These are phyloP conservation scores for Pyrenula massariospora DNA, from an alignment of 495 filamentous ascomycete species.

Conservation along the genomic window DNA sequence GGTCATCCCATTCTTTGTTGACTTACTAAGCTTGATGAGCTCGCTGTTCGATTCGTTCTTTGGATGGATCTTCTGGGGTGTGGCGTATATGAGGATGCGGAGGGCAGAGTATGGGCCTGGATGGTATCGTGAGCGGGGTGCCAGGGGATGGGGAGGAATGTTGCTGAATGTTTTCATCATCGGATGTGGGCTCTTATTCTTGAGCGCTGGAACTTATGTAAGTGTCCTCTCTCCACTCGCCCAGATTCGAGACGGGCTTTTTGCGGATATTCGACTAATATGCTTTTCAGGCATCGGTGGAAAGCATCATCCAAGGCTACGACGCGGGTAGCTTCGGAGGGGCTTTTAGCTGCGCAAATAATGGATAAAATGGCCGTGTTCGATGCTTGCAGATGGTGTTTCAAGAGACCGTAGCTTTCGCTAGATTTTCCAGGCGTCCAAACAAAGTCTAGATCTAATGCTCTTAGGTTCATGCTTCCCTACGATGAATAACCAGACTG, in stretches of 20 bases:
- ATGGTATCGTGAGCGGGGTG: slow-evolving; percentile 44
- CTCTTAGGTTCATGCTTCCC: no score
- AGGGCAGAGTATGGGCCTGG: slow-evolving; percentile 49
- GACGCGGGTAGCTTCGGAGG: slow-evolving; percentile 37
- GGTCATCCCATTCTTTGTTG: slow-evolving; percentile 84
- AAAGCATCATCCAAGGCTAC: slow-evolving; percentile 55
- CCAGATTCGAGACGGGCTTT: not conserved
- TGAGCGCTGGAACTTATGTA: slow-evolving; percentile 69
- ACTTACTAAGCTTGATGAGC: slow-evolving; percentile 74
- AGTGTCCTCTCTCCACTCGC: slow-evolving; percentile 20
- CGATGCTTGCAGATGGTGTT: no score
- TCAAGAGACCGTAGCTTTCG: no score
- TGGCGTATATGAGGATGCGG: slow-evolving; percentile 77
- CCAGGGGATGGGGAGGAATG: slow-evolving; percentile 50
- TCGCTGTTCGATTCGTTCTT: slow-evolving; percentile 88
- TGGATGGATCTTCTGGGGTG: slow-evolving; percentile 89
- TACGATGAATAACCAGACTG: no score
- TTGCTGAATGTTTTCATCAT: slow-evolving; percentile 60
- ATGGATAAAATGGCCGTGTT: slow-evolving; percentile 16
- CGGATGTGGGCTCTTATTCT: slow-evolving; percentile 59
- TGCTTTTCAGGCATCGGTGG: slow-evolving; percentile 38
- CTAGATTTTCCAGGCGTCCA: no score
- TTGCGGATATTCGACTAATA: not conserved
- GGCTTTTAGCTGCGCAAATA: slow-evolving; percentile 54
- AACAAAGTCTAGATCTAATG: no score